These are phyloP conservation scores for Hortaea werneckii DNA, from an alignment of 2,329 filamentous ascomycete genomes.

Conservation along the genomic window DNA sequence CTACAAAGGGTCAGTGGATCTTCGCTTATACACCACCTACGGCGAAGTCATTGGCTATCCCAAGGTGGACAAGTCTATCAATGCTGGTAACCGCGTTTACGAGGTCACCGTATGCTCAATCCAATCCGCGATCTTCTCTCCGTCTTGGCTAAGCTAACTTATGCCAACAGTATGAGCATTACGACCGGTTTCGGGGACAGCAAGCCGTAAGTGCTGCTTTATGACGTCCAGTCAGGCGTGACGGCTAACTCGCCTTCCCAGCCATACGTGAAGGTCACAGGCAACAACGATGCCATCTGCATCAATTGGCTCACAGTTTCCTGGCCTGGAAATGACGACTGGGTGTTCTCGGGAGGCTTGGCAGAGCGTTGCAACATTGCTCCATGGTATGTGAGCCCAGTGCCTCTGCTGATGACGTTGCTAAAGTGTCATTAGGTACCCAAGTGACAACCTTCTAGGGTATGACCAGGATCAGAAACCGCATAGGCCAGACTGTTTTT, in stretches of 20 bases:
- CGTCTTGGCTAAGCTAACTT: no score
- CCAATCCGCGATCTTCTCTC: no score
- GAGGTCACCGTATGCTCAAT: not conserved
- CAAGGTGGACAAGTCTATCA: not conserved
- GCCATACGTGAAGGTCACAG: not conserved
- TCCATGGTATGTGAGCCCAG: not conserved
- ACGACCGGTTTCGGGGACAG: no score
- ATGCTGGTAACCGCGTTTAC: not conserved
- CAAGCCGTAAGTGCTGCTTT: no score
- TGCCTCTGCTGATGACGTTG: not conserved
- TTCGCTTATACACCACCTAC: not conserved
- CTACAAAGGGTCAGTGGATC: not conserved
- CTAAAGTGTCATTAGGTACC: no score
- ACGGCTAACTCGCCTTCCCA: not conserved
- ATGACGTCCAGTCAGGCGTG: no score
- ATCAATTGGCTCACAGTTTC: not conserved
- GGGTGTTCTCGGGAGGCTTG: not conserved
- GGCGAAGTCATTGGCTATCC: not conserved
- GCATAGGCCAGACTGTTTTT: no score
- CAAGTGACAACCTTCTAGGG: no score
- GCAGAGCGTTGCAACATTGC: not conserved
- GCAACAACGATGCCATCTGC: not conserved
- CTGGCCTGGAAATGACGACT: not conserved
- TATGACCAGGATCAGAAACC: no score
- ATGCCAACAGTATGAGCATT: no score